Evolutionary conservation across 1,284 basidiomycete species (phyloP).

Genomic region (Xerocomus amazonicus): DNA sequence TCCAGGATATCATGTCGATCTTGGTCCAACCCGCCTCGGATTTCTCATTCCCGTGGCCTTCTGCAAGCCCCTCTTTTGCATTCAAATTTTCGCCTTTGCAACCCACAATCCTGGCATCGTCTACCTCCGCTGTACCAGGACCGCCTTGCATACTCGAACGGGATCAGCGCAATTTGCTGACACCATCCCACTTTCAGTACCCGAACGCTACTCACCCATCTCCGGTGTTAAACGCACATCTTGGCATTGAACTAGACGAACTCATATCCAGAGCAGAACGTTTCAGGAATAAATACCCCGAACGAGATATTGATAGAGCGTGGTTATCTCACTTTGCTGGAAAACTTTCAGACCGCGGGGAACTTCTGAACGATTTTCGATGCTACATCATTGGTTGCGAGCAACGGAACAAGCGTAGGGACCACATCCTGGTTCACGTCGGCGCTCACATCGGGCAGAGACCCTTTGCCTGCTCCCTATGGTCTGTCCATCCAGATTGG

Average conservation of each 20-base stretch:
- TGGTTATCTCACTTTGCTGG: constrained; percentile 66
- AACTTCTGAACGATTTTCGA: constrained; percentile 55
- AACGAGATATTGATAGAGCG: constrained; percentile 52
- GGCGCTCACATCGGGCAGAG: constrained; percentile 66
- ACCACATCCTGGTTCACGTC: constrained; percentile 69
- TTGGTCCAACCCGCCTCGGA: constrained; percentile 19
- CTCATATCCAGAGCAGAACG: constrained; percentile 52
- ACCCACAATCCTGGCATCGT: not conserved
- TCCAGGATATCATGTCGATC: constrained; percentile 35
- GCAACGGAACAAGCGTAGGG: constrained; percentile 63
- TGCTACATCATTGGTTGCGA: constrained; percentile 61
- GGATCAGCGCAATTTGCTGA: not conserved
- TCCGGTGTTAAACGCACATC: constrained; percentile 55
- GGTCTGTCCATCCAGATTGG: constrained; percentile 39
- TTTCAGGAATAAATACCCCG: constrained; percentile 50
- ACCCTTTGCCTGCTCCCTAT: constrained; percentile 56
- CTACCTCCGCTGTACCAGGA: constrained; percentile 2
- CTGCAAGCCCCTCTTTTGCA: constrained; percentile 1
- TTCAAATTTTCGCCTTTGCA: constrained; percentile 6
- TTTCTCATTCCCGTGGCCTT: constrained; percentile 7
- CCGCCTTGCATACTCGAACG: not conserved
- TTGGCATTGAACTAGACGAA: constrained; percentile 50
- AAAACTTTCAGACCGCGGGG: constrained; percentile 53
- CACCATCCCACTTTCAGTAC: constrained; percentile 2
- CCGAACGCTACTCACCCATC: constrained; percentile 34